phyloP scores from a whole-genome alignment of 495 filamentous ascomycete genomes.

The Lasiosphaeriaceae sp. region DNA sequence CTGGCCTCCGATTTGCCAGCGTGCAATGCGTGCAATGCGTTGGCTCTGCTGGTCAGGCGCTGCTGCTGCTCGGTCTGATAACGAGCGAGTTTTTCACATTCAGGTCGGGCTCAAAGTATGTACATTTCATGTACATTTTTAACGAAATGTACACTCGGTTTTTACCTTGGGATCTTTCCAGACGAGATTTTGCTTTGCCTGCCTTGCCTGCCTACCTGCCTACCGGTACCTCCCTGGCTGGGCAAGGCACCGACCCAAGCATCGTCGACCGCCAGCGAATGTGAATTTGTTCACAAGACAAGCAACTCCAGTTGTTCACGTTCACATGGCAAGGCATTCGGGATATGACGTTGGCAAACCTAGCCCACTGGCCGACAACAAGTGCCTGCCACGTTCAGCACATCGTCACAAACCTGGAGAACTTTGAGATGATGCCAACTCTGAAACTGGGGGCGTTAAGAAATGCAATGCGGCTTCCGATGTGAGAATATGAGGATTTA shows the following conservation, averaged over 20 bases:
- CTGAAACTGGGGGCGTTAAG: no score
- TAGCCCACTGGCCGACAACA: neutral
- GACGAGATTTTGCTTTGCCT: no score
- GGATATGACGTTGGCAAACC: neutral
- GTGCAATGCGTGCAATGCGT: constrained; percentile 3
- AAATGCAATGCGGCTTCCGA: no score
- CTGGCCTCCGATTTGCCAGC: constrained; percentile 7
- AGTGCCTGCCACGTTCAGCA: neutral
- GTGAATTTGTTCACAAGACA: neutral
- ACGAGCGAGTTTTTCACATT: neutral
- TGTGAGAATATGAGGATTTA: neutral
- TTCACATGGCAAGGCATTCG: neutral
- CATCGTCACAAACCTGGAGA: neutral
- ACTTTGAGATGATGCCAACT: no score
- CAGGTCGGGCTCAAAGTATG: neutral
- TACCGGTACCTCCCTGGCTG: neutral
- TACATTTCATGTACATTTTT: no score
- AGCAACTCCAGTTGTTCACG: neutral
- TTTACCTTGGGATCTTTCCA: no score
- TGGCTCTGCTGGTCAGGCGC: constrained; percentile 17
- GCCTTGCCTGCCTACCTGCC: no score
- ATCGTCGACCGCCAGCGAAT: neutral
- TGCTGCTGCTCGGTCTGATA: neutral
- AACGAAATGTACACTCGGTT: no score
- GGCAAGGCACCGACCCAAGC: neutral